A percentile compares a stretch with the other conserved stretches of the same genome.
phyloP scores from a whole-genome alignment of 2,329 filamentous ascomycete genomes.

The Aureobasidium sp. region DNA sequence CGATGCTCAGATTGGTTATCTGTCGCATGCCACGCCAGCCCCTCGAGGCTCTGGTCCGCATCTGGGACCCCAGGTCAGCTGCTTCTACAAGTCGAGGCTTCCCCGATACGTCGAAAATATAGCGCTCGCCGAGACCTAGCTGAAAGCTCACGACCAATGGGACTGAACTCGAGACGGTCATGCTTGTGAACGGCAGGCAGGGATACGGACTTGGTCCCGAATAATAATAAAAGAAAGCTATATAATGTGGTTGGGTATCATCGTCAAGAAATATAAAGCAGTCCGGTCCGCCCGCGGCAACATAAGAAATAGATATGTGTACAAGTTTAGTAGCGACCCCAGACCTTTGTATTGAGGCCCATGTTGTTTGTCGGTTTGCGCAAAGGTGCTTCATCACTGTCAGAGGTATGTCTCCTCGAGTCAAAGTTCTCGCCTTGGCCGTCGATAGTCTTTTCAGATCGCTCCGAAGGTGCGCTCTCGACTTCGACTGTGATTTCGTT shows the following conservation, averaged over 20 bases:
- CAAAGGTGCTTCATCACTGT: constrained; percentile 3
- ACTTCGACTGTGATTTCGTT: constrained; percentile 7
- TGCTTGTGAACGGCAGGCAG: neutral
- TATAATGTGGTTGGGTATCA: neutral
- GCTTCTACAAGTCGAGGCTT: neutral
- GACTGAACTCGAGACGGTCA: neutral
- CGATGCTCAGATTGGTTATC: neutral
- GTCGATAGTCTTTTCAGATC: neutral
- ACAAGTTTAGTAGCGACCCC: constrained; percentile 10
- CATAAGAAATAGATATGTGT: neutral
- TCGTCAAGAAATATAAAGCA: constrained; percentile 1
- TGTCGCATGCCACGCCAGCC: neutral
- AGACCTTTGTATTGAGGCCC: constrained; percentile 10
- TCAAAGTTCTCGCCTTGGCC: neutral
- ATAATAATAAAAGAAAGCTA: neutral
- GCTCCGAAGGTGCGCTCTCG: constrained; percentile 1
- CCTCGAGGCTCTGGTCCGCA: no score
- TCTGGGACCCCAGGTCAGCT: neutral
- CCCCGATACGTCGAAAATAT: neutral
- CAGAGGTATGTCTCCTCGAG: neutral
- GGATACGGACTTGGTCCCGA: neutral
- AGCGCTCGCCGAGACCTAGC: neutral
- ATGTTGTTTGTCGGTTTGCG: constrained; percentile 5
- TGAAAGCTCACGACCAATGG: neutral
- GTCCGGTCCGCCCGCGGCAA: neutral